Base-by-base conservation (phyloP, 1,284 basidiomycete species). In the Ganoderma boninense region DNA sequence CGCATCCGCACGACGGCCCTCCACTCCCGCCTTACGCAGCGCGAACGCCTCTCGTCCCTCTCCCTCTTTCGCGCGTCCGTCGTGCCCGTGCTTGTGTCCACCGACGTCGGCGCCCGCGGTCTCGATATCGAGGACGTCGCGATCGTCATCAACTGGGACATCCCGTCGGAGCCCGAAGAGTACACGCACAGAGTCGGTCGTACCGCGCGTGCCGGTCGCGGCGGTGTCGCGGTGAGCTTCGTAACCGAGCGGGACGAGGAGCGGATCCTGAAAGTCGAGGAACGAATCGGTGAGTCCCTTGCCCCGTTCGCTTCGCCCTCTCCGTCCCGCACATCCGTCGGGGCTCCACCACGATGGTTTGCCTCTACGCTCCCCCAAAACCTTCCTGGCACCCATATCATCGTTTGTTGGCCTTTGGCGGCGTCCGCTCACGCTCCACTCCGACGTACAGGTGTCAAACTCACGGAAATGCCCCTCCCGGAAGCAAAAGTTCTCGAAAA, bases 121-220 rank as follows among this genome's bases (percentile, higher is more conserved):
- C 84, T 99, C 72, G 97, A 99, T 83, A 97, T 99, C 69, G 95
- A 95, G 71, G 95, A 97, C 76, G 97, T 99, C 23, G 95, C 95
- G 26, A 90, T 98, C 84, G 96, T 99, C 46, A 87, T 98, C 71
- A 99, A 99, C 77, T 99, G 97, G 96, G 98, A 99, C 80, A 81
- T 99, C 75, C 94, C 98, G 64, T 84, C 84, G 26, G 90, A 92
- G 77, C 86, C 92, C 7, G 87, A 93, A 81, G 90, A 94, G 80
- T 93, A 94, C 79, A 94, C 91, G 14, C 93, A 95, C 80, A 87
- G 92, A n/a, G 93, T 94, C 14, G 93, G 93, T 52, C 86, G 98
- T 77, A 99, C 98, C 16, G 98, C 97, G 42, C 92, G 98, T 78
- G 95, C 94, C n/a, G 97, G 97, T 6, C 89, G 91, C 77, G 92